A percentile compares a stretch with the other conserved stretches of the same genome.
phyloP scores from a whole-genome alignment of 495 filamentous ascomycete species.

The Delitschia confertaspora region DNA sequence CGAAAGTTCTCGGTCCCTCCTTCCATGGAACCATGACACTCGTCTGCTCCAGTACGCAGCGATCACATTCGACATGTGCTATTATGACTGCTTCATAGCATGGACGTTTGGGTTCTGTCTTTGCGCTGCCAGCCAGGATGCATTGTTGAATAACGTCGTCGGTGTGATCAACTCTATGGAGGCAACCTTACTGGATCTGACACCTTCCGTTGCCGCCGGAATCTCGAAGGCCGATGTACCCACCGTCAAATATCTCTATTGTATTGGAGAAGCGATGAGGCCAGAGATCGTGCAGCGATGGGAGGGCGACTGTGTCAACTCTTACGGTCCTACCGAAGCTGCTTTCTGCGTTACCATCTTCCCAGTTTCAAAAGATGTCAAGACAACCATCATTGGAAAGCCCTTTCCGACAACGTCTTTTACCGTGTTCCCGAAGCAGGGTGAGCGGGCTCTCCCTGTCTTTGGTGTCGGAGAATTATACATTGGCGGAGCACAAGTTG shows the following conservation, averaged over 20 bases:
- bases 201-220: constrained; percentile 37
- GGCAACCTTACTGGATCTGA: constrained; percentile 34
- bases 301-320: constrained; percentile 26
- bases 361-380: constrained; percentile 8
- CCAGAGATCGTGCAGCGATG: constrained; percentile 21
- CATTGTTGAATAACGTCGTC: constrained; percentile 32
- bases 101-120: constrained; percentile 38
- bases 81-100: constrained; percentile 41
- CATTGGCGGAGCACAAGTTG: constrained; percentile 29
- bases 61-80: constrained; percentile 42
- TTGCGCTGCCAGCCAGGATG: constrained; percentile 32
- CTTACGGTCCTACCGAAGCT: constrained; percentile 29
- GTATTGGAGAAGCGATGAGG: constrained; percentile 32
- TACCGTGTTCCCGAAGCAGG: constrained; percentile 15
- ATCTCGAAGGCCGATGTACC: constrained; percentile 29
- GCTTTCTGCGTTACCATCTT: constrained; percentile 29
- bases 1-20: constrained; percentile 26
- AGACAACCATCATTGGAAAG: constrained; percentile 22
- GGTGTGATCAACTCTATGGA: constrained; percentile 29
- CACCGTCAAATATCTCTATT: constrained; percentile 34
- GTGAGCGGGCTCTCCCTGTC: constrained; percentile 14
- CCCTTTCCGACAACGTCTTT: constrained; percentile 27
- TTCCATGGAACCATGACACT: constrained; percentile 34
- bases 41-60: constrained; percentile 37
- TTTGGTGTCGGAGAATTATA: constrained; percentile 29